phyloP scores from a whole-genome alignment of 208 protist species.

The Trypanosoma conorhini region DNA sequence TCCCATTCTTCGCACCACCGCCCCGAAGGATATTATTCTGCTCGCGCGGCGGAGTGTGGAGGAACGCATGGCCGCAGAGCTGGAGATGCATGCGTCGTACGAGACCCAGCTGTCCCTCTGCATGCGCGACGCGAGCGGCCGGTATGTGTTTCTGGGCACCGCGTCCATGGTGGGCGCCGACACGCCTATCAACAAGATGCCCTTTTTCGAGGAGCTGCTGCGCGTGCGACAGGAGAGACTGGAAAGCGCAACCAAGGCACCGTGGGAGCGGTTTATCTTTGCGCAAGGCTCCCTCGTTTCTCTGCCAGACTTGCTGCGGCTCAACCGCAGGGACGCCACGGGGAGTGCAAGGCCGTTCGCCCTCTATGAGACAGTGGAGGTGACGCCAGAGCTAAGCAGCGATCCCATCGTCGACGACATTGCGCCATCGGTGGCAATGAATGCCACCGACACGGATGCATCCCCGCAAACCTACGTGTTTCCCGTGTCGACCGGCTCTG shows the following conservation, averaged over 20 bases:
- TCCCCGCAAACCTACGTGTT: neutral
- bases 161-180: slow-evolving; percentile 1
- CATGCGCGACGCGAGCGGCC: slow-evolving; percentile 29
- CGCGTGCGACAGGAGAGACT: neutral
- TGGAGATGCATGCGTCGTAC: slow-evolving; percentile 14
- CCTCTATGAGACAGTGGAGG: slow-evolving; percentile 4
- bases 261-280: slow-evolving; percentile 37
- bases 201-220: slow-evolving; percentile 24
- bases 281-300: slow-evolving; percentile 40
- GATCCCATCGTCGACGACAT: neutral
- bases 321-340: slow-evolving; percentile 14
- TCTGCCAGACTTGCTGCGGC: slow-evolving; percentile 28
- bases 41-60: slow-evolving; percentile 34
- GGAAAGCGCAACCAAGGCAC: neutral
- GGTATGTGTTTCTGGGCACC: slow-evolving; percentile 37
- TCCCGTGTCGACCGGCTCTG: neutral
- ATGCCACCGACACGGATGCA: neutral
- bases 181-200: slow-evolving; percentile 16
- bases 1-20: slow-evolving; percentile 33
- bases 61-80: slow-evolving; percentile 34
- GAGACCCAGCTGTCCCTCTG: slow-evolving; percentile 31
- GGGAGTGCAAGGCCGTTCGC: neutral
- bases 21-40: slow-evolving; percentile 28
- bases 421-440: neutral
- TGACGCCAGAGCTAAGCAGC: slow-evolving; percentile 9